Percentiles rank a stretch among this genome's conserved stretches.
Conservation (phyloP, 345 rosid genomes). For the Durio zibethinus region DNA sequence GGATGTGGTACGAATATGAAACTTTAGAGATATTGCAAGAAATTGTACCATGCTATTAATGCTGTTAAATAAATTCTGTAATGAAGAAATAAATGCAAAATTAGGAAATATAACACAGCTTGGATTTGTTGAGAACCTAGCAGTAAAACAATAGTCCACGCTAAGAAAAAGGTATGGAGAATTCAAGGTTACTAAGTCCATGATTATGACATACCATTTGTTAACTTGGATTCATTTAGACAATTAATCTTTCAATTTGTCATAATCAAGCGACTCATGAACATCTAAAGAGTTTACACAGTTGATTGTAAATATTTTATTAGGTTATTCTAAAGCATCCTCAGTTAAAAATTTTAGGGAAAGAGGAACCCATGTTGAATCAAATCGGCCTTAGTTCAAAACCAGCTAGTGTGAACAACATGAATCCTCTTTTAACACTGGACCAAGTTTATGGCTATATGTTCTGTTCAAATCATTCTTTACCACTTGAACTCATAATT, state of each 20-base stretch:
- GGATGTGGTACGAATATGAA: not conserved
- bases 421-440: not conserved
- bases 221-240: not conserved
- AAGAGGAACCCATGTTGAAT: not conserved
- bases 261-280: not conserved
- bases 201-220: not conserved
- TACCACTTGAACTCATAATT: not conserved
- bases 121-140: not conserved
- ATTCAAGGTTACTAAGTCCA: not conserved
- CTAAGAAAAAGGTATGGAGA: not conserved
- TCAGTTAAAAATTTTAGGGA: not conserved
- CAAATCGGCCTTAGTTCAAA: not conserved
- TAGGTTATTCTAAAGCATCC: not conserved
- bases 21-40: not conserved
- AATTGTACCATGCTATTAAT: not conserved
- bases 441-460: not conserved
- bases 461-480: not conserved
- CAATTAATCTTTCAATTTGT: not conserved
- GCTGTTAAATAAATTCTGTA: not conserved
- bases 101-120: not conserved
- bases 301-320: not conserved
- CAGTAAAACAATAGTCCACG: not conserved
- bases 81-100: not conserved
- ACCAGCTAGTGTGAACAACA: not conserved
- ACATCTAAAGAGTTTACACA: not conserved